Evolutionary conservation across 441 rosid genomes (phyloP), one percentile per base, ranked within the genome.

Genomic region (Isatis lusitanica): DNA sequence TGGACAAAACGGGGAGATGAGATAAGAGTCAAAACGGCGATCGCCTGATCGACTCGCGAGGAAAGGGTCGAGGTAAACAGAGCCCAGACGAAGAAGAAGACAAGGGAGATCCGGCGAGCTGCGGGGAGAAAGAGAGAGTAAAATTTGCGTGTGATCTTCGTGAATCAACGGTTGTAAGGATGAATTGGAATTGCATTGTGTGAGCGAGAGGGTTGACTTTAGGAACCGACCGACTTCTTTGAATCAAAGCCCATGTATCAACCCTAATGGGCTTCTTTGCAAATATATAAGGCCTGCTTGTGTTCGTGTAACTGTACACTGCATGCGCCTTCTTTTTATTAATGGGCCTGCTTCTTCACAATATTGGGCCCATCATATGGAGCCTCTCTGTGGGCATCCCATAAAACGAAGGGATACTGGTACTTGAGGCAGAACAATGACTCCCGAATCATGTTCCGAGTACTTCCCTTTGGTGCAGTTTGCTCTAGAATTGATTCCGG

Each of bases 51-150:
- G 77, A 50, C 21, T 46, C 47, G 40, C 56, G 58, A 6, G 3
- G 42, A 17, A 9, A 18, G 24, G 24, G 11, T 15, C 9, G 7
- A 35, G 44, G 15, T 8, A n/a, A 35, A 66, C 40, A 43, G 68
- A 66, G 15, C 35, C 47, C 30, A 35, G 70, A 55, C 24, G 51
- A 48, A 66, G 57, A 48, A 66, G 57, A 68, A 50, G 57, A 42
- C 55, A 35, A 61, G 64, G 70, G 65, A 53, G 73, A 68, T 61
- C 78, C 74, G 78, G 69, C 68, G 63, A 75, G 78, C 73, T 60
- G 63, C 55, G 67, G 42, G 8, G 38, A 17, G 35, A 60, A 15
- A 61, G 62, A 62, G 65, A 63, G 64, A 52, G 36, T 39, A 50
- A 39, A 42, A 18, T 7, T 28, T 39, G 74, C 48, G 74, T 40